These are phyloP conservation scores for Aechmea fasciata DNA, from an alignment of 176 grass and related monocot species.

Conservation along the genomic window DNA sequence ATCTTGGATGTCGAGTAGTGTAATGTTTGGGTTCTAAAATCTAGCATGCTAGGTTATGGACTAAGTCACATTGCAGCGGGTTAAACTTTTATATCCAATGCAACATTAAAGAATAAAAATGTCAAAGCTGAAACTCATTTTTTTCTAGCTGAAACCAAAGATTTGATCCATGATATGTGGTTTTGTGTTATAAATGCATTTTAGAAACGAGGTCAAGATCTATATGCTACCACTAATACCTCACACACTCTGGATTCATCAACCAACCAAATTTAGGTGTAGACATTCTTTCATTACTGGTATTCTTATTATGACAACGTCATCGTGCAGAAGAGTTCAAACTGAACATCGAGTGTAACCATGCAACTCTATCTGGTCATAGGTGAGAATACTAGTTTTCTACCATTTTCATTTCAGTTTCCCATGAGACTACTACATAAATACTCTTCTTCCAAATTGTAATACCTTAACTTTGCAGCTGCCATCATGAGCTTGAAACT, in stretches of 20 bases:
- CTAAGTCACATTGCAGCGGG: no score
- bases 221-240: background rate
- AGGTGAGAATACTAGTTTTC: slow-evolving; percentile 22
- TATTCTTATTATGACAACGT: background rate
- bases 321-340: slow-evolving; percentile 76
- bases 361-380: slow-evolving; percentile 89
- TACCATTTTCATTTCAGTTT: background rate
- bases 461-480: slow-evolving; percentile 38
- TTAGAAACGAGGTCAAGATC: no score
- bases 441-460: slow-evolving; percentile 4
- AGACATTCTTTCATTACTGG: background rate
- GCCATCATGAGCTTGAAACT: slow-evolving; percentile 96
- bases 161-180: no score
- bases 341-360: slow-evolving; percentile 96
- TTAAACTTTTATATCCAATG: no score
- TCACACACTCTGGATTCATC: background rate
- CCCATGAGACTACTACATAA: background rate
- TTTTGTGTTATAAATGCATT: no score
- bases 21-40: background rate
- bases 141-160: no score
- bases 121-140: no score
- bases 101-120: no score
- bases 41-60: no score
- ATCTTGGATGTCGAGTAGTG: background rate
- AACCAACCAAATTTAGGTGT: background rate